A percentile compares a stretch with the other conserved stretches of the same genome.
These are phyloP conservation scores for Capsella bursapastoris DNA, from an alignment of 345 rosid genomes.

Conservation along the genomic window DNA sequence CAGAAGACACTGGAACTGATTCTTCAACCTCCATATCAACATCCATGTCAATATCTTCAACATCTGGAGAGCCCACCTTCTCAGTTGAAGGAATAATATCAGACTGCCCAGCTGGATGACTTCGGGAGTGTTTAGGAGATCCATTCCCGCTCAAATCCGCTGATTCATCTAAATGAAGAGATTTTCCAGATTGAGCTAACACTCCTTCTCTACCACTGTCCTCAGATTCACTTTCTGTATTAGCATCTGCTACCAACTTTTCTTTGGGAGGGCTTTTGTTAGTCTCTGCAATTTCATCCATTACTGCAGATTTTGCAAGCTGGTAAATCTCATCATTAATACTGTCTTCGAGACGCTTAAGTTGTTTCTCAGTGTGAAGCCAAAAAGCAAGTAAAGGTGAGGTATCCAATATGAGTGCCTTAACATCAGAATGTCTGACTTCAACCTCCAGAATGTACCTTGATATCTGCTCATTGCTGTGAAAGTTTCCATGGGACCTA, in stretches of 20 bases:
- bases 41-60: constrained; percentile 89
- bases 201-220: constrained; percentile 42
- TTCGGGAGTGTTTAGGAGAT: constrained; percentile 48
- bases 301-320: constrained; percentile 65
- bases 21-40: constrained; percentile 99
- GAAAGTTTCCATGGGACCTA: constrained; percentile 64
- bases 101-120: constrained; percentile 44
- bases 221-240: constrained; percentile 44
- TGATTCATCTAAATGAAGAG: constrained; percentile 40
- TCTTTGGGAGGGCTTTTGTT: constrained; percentile 41
- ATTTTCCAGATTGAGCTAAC: constrained; percentile 41
- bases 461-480: constrained; percentile 56
- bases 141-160: constrained; percentile 29
- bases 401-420: constrained; percentile 61
- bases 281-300: constrained; percentile 55
- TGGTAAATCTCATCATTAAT: constrained; percentile 68
- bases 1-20: constrained; percentile 41
- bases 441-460: constrained; percentile 73
- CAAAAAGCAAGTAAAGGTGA: constrained; percentile 75
- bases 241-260: constrained; percentile 40
- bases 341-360: constrained; percentile 67
- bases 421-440: constrained; percentile 82
- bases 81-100: constrained; percentile 44
- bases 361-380: constrained; percentile 78
- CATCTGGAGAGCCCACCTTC: constrained; percentile 44